Percentiles rank a stretch among this genome's conserved stretches.
Evolutionary conservation across 2,329 filamentous ascomycete genomes (phyloP).

Genomic region (Colletotrichum salicis): DNA sequence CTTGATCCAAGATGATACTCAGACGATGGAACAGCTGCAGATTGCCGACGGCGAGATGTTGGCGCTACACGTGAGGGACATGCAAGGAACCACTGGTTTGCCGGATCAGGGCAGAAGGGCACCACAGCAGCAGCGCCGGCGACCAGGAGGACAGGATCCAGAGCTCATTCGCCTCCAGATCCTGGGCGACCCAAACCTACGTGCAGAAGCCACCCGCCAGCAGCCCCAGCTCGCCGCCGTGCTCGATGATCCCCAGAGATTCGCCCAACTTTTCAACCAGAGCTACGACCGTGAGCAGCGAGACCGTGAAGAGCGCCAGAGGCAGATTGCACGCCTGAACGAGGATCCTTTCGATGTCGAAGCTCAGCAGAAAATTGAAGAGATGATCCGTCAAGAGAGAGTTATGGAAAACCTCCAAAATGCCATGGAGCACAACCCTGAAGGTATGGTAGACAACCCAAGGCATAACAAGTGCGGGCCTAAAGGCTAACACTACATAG

Average conservation of each 20-base stretch:
- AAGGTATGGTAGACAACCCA: constrained; percentile 71
- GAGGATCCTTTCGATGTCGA: constrained; percentile 95
- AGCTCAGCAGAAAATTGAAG: constrained; percentile 90
- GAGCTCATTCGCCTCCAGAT: constrained; percentile 87
- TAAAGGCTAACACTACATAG: constrained; percentile 56
- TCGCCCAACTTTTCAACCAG: constrained; percentile 76
- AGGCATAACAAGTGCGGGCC: background rate
- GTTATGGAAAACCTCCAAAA: constrained; percentile 97
- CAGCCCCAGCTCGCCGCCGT: constrained; percentile 82
- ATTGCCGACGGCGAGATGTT: constrained; percentile 94
- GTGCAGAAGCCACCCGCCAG: constrained; percentile 75
- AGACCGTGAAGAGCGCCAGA: constrained; percentile 79
- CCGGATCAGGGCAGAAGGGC: constrained; percentile 49
- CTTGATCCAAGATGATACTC: constrained; percentile 77
- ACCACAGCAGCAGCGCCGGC: constrained; percentile 47
- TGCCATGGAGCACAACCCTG: constrained; percentile 96
- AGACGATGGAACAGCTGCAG: constrained; percentile 83
- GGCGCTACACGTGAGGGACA: constrained; percentile 80
- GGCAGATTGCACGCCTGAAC: constrained; percentile 86
- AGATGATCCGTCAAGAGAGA: constrained; percentile 94
- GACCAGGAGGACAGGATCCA: constrained; percentile 66
- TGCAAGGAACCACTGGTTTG: constrained; percentile 59
- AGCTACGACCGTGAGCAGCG: constrained; percentile 77
- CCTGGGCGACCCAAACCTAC: constrained; percentile 79
- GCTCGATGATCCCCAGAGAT: constrained; percentile 79